phyloP scores from a whole-genome alignment of 768 basidiomycete genomes.

The Inosperma sp. region DNA sequence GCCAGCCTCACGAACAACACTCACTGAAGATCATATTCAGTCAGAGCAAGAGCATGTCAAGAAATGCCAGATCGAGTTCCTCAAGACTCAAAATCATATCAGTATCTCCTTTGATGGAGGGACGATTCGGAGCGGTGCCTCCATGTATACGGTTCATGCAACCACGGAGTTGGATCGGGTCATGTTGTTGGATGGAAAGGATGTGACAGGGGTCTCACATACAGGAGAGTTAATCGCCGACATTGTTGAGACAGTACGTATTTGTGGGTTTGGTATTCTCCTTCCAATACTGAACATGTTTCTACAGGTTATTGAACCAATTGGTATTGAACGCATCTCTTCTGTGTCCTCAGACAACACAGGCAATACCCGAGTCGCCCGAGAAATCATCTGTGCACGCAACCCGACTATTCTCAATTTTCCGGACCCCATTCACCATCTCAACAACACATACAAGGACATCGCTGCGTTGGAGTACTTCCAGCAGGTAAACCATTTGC shows the following conservation, averaged over 20 bases:
- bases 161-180: constrained; percentile 10
- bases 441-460: constrained; percentile 24
- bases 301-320: constrained; percentile 15
- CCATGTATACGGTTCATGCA: constrained; percentile 22
- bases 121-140: constrained; percentile 6
- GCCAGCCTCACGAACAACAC: constrained; percentile 20
- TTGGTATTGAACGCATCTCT: constrained; percentile 14
- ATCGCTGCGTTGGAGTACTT: constrained; percentile 18
- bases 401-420: constrained; percentile 15
- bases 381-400: constrained; percentile 6
- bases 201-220: constrained; percentile 12
- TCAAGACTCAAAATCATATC: constrained; percentile 14
- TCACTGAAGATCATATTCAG: constrained; percentile 24
- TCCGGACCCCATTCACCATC: constrained; percentile 18
- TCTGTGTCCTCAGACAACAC: constrained; percentile 17
- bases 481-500: background rate
- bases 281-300: background rate
- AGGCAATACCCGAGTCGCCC: constrained; percentile 15
- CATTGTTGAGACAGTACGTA: constrained; percentile 11
- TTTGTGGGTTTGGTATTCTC: background rate
- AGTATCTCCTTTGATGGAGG: constrained; percentile 26
- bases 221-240: constrained; percentile 19
- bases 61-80: constrained; percentile 11
- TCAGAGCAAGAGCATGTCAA: constrained; percentile 19
- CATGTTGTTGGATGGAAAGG: constrained; percentile 18